Evolutionary conservation across 176 grass and related monocot genomes (phyloP), one percentile per base, ranked within the genome.

Genomic region (Raddia distichophylla): DNA sequence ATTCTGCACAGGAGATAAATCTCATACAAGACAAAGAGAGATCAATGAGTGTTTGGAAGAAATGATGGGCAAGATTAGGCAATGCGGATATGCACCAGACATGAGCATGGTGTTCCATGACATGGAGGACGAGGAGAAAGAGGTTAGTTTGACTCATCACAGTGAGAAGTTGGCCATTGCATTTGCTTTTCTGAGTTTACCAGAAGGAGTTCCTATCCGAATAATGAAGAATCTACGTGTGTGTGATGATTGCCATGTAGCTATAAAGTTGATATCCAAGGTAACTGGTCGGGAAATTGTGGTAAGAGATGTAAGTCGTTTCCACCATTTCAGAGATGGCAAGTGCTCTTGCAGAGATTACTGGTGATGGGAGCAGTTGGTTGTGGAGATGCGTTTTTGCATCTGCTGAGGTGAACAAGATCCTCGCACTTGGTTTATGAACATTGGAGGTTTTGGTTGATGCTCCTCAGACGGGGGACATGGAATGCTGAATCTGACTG

Each of bases 181-280:
- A 82, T 94, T 94, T 89, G 89, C 92, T 58, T 63, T 89, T 69
- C 78, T 94, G 71, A 91, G 81, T 62, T 74, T 91, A 67, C 92
- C 84, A 27, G 71, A 66, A 71, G 89, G 89, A 76, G 81, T 69
- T 79, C 76, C 92, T 78, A 94, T 94, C 18, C 89, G 86, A 40
- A 70, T 94, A 49, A 94, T 94, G 92, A 94, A 94, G 73, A 94
- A 91, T 60, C 49, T 94, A 55, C 92, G 92, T n/a, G 80, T 94
- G 18, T 94, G 89, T 8, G 84, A 91, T 87, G 89, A 94, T 86
- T 94, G 92, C 67, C 92, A 91, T 79, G 67, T 84, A 18, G 92
- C 89, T 79, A 94, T 94, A 22, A 94, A 89, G 77, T 82, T 86
- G 45, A 91, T 94, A 43, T 89, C 89, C 46, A 80, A 82, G 33